These are phyloP conservation scores for Rubroshorea leprosula DNA, from an alignment of 345 rosid genomes.

Conservation along the genomic window DNA sequence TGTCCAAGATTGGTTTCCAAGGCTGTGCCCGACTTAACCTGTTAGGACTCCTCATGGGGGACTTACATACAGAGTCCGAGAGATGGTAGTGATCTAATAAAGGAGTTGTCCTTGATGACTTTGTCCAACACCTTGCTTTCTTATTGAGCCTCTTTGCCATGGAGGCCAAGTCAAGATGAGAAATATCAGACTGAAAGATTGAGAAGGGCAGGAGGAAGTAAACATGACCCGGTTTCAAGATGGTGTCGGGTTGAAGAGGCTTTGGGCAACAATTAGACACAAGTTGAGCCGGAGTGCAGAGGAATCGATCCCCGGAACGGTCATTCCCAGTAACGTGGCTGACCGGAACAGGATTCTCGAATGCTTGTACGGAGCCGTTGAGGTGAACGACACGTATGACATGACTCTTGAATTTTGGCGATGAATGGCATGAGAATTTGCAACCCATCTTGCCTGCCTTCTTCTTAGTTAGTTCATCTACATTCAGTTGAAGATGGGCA, in stretches of 20 bases:
- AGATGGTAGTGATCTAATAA: neutral
- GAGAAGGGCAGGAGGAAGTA: constrained; percentile 44
- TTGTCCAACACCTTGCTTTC: constrained; percentile 25
- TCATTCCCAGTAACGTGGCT: constrained; percentile 25
- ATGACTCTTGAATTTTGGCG: constrained; percentile 9
- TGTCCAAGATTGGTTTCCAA: constrained; percentile 45
- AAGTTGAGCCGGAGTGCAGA: constrained; percentile 43
- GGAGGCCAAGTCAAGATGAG: constrained; percentile 34
- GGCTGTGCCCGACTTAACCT: neutral
- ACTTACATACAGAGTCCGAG: neutral
- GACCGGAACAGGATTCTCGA: constrained; percentile 29
- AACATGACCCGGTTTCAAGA: constrained; percentile 32
- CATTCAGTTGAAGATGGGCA: no score
- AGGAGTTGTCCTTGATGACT: constrained; percentile 6
- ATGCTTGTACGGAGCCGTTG: constrained; percentile 35
- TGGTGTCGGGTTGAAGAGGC: constrained; percentile 25
- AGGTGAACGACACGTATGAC: constrained; percentile 43
- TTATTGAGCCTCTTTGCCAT: constrained; percentile 31
- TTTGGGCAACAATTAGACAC: constrained; percentile 16
- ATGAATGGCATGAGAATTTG: constrained; percentile 21
- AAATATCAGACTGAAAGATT: constrained; percentile 25
- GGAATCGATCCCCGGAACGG: constrained; percentile 16
- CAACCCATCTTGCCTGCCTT: no score
- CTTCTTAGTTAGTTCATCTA: no score
- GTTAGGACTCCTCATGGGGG: constrained; percentile 12